A percentile compares a stretch with the other conserved stretches of the same genome.
Evolutionary conservation across 2,329 filamentous ascomycete species (phyloP).

Genomic region (Fusarium secorum): DNA sequence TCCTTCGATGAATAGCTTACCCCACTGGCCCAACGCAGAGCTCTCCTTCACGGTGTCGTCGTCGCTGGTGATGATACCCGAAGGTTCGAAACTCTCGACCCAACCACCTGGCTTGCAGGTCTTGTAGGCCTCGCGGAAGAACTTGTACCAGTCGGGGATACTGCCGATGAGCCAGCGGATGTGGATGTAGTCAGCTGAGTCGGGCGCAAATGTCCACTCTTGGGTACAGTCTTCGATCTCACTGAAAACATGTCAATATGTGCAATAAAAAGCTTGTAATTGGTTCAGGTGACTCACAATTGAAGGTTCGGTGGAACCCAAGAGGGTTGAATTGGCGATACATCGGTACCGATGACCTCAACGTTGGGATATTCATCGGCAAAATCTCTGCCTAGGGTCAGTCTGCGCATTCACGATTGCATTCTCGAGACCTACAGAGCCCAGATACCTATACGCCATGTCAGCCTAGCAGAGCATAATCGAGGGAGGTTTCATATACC

Average conservation of each 20-base stretch:
- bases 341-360: slow-evolving; percentile 4
- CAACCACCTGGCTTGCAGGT: slow-evolving; percentile 11
- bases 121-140: slow-evolving; percentile 5
- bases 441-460: neutral
- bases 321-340: slow-evolving; percentile 9
- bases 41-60: slow-evolving; percentile 7
- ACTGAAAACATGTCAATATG: neutral
- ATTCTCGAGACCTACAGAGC: neutral
- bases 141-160: slow-evolving; percentile 7
- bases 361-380: slow-evolving; percentile 6
- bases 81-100: slow-evolving; percentile 7
- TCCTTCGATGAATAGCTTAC: slow-evolving; percentile 10
- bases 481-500: neutral
- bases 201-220: slow-evolving; percentile 10
- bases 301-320: slow-evolving; percentile 6
- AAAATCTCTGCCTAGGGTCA: neutral
- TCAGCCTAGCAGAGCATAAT: neutral
- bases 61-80: neutral
- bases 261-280: rapidly evolving
- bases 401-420: neutral
- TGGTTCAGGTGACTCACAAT: neutral
- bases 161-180: slow-evolving; percentile 7
- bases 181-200: slow-evolving; percentile 13
- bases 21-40: slow-evolving; percentile 8
- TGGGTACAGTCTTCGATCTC: slow-evolving; percentile 18